Evolutionary conservation across 2,329 filamentous ascomycete genomes (phyloP), one percentile per base, ranked within the genome.

Genomic region (Dactylellina parvicollis): DNA sequence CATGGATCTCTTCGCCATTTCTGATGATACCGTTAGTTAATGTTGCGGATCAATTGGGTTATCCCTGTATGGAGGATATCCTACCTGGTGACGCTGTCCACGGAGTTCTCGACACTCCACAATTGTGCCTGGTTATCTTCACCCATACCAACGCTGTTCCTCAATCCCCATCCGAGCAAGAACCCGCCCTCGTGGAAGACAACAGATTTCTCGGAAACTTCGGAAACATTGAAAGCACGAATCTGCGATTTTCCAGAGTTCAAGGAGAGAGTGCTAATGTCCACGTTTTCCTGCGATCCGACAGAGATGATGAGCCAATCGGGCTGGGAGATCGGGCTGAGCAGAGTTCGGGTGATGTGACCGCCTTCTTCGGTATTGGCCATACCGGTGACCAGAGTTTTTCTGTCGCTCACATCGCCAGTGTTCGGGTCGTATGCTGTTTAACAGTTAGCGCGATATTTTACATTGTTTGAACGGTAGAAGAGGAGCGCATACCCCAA

Each of bases 61-160:
- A 38, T 28, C n/a, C 32, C 54, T 50, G 4, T 40, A 36, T 34
- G 18, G n/a, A n/a, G n/a, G n/a, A n/a, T n/a, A 12, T 36, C 32
- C 7, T 73, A 73, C 44, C 89, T 84, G n/a, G 80, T 80, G 14
- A 91, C 82, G 34, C 89, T 80, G 79, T 92, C 89, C 7, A 87
- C 87, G 1, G 86, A 89, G 80, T 92, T 92, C 80, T 92, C 90
- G 4, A 92, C 88, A 24, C 82, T 83, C 81, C 84, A 87, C 64
- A 87, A 82, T 26, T 83, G 84, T 20, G 85, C 67, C 32, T 40
- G 20, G 18, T 54, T 70, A 56, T 91, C 83, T 79, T 90, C 89
- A 20, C 82, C 88, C 1, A 92, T 80, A 10, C 89, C 90, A 4
- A 91, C 89, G 0, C 88, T 88, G 79, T 92, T 92, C 40, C 89